A percentile compares a stretch with the other conserved stretches of the same genome.
These are phyloP conservation scores for Cladophialophora bantiana DNA, from an alignment of 2,329 filamentous ascomycete genomes.

Conservation along the genomic window DNA sequence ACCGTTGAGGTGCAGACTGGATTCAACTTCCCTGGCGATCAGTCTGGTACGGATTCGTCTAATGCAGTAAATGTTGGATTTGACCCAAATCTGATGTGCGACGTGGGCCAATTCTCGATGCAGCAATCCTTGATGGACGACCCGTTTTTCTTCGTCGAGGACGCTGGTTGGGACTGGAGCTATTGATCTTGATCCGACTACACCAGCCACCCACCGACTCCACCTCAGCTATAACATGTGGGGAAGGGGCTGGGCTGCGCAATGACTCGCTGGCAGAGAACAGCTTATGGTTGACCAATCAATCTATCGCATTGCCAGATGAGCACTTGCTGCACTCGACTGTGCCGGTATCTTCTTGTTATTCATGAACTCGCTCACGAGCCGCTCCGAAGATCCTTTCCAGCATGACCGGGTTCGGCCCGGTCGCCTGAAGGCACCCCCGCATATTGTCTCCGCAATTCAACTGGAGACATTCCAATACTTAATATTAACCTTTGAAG, in stretches of 20 bases:
- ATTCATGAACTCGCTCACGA: background rate
- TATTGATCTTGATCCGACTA: slow-evolving; percentile 6
- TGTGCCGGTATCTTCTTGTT: background rate
- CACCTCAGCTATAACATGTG: no score
- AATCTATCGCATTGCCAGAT: background rate
- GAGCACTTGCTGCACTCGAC: background rate
- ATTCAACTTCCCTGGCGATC: background rate
- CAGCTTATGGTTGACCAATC: background rate
- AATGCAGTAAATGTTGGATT: background rate
- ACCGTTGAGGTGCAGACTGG: background rate
- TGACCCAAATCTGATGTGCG: background rate
- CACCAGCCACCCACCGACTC: background rate
- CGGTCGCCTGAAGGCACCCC: background rate
- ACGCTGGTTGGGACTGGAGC: slow-evolving; percentile 22
- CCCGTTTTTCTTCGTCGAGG: slow-evolving; percentile 17
- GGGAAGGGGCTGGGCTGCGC: no score
- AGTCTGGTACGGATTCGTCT: background rate
- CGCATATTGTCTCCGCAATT: background rate
- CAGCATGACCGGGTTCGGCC: background rate
- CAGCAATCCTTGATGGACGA: slow-evolving; percentile 20
- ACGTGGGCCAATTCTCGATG: slow-evolving; percentile 1
- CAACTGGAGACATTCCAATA: background rate
- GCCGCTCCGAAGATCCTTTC: background rate
- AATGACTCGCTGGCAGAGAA: background rate
- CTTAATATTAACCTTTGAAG: background rate